Evolutionary conservation across 2,329 filamentous ascomycete genomes (phyloP).

Genomic region (Ophiosphaerella herpotricha): DNA sequence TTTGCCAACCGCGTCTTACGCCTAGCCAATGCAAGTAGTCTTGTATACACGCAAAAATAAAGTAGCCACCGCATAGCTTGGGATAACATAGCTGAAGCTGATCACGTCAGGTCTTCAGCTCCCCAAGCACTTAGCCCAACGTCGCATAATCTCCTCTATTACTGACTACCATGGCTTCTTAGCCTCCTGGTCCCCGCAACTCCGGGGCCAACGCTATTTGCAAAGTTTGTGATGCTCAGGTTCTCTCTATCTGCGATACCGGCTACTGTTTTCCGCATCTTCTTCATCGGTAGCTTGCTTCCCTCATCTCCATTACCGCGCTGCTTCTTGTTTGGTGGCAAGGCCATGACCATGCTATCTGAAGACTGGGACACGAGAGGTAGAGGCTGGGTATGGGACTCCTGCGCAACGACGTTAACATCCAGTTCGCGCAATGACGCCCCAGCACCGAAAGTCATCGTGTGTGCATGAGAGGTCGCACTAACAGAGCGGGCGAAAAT

Average conservation of each 20-base stretch:
- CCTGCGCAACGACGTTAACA: constrained; percentile 50
- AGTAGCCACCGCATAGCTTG: too few relatives aligned
- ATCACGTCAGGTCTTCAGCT: background rate
- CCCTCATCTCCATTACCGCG: constrained; percentile 40
- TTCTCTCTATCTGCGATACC: constrained; percentile 48
- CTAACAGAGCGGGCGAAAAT: constrained; percentile 32
- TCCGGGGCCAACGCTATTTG: constrained; percentile 46
- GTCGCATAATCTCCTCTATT: background rate
- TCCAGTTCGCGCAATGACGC: constrained; percentile 54
- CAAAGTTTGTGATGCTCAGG: constrained; percentile 46
- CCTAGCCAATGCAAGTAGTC: too few relatives aligned
- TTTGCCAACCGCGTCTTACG: too few relatives aligned
- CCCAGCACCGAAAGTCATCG: constrained; percentile 26
- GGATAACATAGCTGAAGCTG: too few relatives aligned
- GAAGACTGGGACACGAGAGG: constrained; percentile 38
- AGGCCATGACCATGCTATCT: constrained; percentile 30
- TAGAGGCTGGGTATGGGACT: constrained; percentile 36
- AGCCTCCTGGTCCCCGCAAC: constrained; percentile 42
- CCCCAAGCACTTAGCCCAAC: background rate
- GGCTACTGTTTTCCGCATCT: constrained; percentile 51
- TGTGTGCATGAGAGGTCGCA: constrained; percentile 20
- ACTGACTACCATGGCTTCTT: constrained; percentile 43
- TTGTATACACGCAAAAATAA: too few relatives aligned
- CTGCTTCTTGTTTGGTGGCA: constrained; percentile 52
- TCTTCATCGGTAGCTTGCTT: constrained; percentile 52